Percentiles rank a stretch among this genome's conserved stretches.
Evolutionary conservation across 1,139 yeast genomes (phyloP).

Genomic region (Magnusiomyces starmeri): DNA sequence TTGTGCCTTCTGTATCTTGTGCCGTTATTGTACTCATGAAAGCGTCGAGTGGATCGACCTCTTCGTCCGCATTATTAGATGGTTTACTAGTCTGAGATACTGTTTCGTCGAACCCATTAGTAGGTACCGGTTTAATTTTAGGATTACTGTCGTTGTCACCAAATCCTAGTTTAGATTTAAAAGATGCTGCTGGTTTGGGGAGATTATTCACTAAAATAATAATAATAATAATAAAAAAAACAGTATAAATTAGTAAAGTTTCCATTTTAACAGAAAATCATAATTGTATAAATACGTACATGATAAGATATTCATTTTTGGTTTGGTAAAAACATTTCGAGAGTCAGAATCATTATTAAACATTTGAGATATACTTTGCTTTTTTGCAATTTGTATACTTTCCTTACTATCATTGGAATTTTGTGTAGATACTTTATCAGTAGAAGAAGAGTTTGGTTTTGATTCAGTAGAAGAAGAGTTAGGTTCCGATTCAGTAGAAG

Average conservation of each 20-base stretch:
- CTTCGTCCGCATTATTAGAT: conserved; percentile 17
- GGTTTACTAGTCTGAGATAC: too few relatives aligned
- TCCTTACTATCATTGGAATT: conserved; percentile 10
- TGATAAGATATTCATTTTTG: conserved; percentile 10
- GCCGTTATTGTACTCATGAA: conserved; percentile 30
- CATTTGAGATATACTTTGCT: conserved; percentile 5
- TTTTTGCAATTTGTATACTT: conserved; percentile 11
- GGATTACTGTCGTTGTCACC: not conserved
- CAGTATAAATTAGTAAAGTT: not conserved
- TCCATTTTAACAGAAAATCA: not conserved
- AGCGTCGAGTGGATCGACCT: conserved; percentile 37
- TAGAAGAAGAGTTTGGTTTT: not conserved
- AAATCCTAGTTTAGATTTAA: conserved; percentile 5
- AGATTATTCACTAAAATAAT: conserved; percentile 4
- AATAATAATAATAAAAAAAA: not conserved
- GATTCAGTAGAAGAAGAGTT: not conserved
- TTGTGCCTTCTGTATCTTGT: conserved; percentile 12
- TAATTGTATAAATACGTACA: conserved; percentile 7
- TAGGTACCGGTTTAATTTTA: too few relatives aligned
- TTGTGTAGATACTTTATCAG: too few relatives aligned
- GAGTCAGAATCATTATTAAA: conserved; percentile 15
- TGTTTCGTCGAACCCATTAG: too few relatives aligned
- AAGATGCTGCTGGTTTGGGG: conserved; percentile 4
- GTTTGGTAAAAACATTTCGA: conserved; percentile 3
- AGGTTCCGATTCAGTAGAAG: not conserved